phyloP scores from a whole-genome alignment of 2,329 filamentous ascomycete species.

The Colletotrichum sp. region DNA sequence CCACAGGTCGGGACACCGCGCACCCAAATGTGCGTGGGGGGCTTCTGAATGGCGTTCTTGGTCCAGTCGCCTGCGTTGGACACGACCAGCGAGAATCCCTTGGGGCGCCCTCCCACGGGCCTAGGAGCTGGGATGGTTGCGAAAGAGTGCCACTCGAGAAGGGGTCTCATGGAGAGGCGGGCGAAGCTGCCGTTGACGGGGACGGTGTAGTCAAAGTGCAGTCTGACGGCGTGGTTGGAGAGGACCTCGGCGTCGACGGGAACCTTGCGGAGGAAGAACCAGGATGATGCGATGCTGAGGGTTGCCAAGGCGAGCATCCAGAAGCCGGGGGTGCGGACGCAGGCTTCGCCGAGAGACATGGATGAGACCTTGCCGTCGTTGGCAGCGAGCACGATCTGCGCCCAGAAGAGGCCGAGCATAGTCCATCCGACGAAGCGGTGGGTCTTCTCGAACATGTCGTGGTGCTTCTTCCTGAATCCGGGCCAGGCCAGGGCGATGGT shows the following conservation, averaged over 20 bases:
- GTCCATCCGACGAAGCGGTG: conserved; percentile 51
- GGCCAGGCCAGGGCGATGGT: conserved; percentile 66
- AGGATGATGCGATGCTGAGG: conserved; percentile 71
- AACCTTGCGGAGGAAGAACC: conserved; percentile 74
- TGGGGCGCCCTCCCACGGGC: neutral
- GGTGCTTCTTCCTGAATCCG: conserved; percentile 60
- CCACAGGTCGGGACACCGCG: conserved; percentile 71
- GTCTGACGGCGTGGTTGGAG: conserved; percentile 73
- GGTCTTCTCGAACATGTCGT: conserved; percentile 45
- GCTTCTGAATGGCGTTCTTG: conserved; percentile 62
- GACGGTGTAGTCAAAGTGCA: conserved; percentile 70
- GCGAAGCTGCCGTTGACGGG: conserved; percentile 49
- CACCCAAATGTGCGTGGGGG: conserved; percentile 69
- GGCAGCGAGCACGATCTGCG: conserved; percentile 58
- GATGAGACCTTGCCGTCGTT: conserved; percentile 46
- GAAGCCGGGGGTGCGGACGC: conserved; percentile 52
- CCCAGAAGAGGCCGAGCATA: conserved; percentile 69
- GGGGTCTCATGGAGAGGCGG: conserved; percentile 65
- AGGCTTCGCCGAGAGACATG: conserved; percentile 38
- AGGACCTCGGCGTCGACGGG: conserved; percentile 69
- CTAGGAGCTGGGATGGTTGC: conserved; percentile 70
- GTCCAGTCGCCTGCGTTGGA: conserved; percentile 85
- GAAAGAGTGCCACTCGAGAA: conserved; percentile 78
- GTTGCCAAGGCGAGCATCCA: conserved; percentile 74
- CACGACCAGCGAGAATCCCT: conserved; percentile 71